Evolutionary conservation across 208 protist genomes (phyloP).

Genomic region (Leptomonas pyrrhocoris): DNA sequence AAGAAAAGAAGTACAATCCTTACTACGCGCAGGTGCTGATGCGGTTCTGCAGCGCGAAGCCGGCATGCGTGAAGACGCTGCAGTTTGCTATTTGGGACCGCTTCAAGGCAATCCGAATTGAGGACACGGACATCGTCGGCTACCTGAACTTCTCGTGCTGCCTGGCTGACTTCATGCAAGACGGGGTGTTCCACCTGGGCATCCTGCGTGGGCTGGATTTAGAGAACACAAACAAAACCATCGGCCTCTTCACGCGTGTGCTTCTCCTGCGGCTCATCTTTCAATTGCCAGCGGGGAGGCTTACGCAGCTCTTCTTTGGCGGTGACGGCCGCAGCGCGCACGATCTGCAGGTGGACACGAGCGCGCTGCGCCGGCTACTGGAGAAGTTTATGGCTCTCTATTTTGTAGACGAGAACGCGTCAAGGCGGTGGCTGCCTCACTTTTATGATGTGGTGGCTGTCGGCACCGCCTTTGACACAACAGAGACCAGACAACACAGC

Average conservation of each 20-base stretch:
- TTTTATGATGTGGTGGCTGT: slow-evolving; percentile 79
- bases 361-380: slow-evolving; percentile 51
- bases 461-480: slow-evolving; percentile 61
- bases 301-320: slow-evolving; percentile 82
- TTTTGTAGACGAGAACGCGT: slow-evolving; percentile 71
- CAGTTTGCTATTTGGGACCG: slow-evolving; percentile 87
- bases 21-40: slow-evolving; percentile 77
- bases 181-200: slow-evolving; percentile 60
- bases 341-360: slow-evolving; percentile 66
- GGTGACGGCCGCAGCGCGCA: slow-evolving; percentile 65
- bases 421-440: slow-evolving; percentile 64
- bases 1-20: slow-evolving; percentile 72
- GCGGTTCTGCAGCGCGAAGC: slow-evolving; percentile 72
- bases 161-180: slow-evolving; percentile 56
- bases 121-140: slow-evolving; percentile 54
- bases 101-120: slow-evolving; percentile 80
- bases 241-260: slow-evolving; percentile 77
- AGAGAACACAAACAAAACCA: slow-evolving; percentile 75
- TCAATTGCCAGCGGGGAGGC: slow-evolving; percentile 48
- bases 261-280: slow-evolving; percentile 75
- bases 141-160: slow-evolving; percentile 78
- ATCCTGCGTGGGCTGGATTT: slow-evolving; percentile 87
- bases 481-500: background rate
- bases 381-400: slow-evolving; percentile 67
- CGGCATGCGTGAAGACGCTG: slow-evolving; percentile 61